phyloP scores from a whole-genome alignment of 2,329 filamentous ascomycete species.

The Trichoderma endophyticum region DNA sequence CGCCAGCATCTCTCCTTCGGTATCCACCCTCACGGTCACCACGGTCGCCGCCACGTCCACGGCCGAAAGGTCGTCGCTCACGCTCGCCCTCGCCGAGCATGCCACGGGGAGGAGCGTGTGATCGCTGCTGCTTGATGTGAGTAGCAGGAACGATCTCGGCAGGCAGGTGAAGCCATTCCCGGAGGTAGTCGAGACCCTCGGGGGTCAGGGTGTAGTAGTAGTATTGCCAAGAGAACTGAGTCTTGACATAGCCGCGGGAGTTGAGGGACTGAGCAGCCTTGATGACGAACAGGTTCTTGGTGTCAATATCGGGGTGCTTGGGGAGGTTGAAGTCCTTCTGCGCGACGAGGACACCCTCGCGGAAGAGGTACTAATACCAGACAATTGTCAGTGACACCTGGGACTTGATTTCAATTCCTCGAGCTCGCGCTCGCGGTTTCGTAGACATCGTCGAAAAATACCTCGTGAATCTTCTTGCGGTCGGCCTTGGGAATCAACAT shows the following conservation, averaged over 20 bases:
- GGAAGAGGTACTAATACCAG: constrained; percentile 80
- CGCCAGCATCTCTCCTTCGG: constrained; percentile 82
- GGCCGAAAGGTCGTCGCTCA: constrained; percentile 81
- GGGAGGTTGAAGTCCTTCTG: constrained; percentile 99
- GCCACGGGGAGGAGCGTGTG: constrained; percentile 94
- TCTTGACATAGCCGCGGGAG: constrained; percentile 99
- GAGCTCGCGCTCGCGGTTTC: constrained; percentile 1
- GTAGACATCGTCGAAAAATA: constrained; percentile 30
- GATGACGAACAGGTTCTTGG: constrained; percentile 99
- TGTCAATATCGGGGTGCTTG: constrained; percentile 98
- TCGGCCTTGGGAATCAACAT: constrained; percentile 99
- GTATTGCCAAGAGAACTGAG: constrained; percentile 99
- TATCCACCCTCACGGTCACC: constrained; percentile 87
- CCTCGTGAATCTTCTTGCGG: constrained; percentile 99
- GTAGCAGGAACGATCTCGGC: constrained; percentile 99
- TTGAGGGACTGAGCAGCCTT: constrained; percentile 98
- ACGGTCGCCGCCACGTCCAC: constrained; percentile 71
- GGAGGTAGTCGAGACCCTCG: constrained; percentile 99
- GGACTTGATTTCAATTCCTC: not conserved
- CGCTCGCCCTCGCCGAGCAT: constrained; percentile 88
- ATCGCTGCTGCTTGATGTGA: constrained; percentile 99
- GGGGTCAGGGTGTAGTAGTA: constrained; percentile 99
- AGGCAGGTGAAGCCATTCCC: constrained; percentile 99
- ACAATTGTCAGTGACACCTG: constrained; percentile 28
- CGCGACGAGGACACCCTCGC: constrained; percentile 87